A percentile compares a stretch with the other conserved stretches of the same genome.
phyloP scores from a whole-genome alignment of 805 yeast species.

The Saccharomycopsis guyanensis region DNA sequence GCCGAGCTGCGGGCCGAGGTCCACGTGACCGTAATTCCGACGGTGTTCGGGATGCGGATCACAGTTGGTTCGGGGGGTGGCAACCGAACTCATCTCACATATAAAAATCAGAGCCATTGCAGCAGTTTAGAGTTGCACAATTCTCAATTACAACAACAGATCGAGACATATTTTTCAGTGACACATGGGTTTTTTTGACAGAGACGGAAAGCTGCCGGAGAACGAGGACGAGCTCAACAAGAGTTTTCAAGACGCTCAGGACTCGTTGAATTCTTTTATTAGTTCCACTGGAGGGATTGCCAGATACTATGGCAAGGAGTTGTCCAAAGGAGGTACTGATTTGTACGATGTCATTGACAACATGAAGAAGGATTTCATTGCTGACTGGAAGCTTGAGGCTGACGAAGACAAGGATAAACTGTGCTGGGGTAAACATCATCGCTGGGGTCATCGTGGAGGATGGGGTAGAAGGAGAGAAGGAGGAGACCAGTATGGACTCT shows the following conservation, averaged over 20 bases:
- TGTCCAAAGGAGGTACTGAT: slow-evolving; percentile 2
- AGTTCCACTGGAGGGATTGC: slow-evolving; percentile 15
- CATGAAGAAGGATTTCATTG: not conserved
- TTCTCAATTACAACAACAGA: no score
- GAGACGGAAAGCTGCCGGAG: not conserved
- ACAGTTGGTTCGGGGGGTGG: no score
- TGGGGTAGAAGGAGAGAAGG: slow-evolving; percentile 21
- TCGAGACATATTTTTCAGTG: no score
- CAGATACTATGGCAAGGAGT: slow-evolving; percentile 12
- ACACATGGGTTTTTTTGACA: slow-evolving; percentile 17
- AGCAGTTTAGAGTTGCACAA: no score
- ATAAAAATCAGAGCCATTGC: no score
- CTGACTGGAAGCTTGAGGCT: not conserved
- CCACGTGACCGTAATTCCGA: no score
- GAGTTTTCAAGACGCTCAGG: slow-evolving; percentile 17
- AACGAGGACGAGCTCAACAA: slow-evolving; percentile 10
- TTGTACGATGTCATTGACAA: not conserved
- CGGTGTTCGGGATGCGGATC: no score
- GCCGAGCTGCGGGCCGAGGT: no score
- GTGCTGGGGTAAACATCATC: not conserved
- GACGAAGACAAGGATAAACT: not conserved
- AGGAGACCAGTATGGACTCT: slow-evolving; percentile 31
- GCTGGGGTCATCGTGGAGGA: slow-evolving; percentile 1
- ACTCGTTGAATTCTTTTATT: slow-evolving; percentile 10
- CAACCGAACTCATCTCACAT: no score